phyloP scores from a whole-genome alignment of 2,329 filamentous ascomycete species.

The Chalara sp. region DNA sequence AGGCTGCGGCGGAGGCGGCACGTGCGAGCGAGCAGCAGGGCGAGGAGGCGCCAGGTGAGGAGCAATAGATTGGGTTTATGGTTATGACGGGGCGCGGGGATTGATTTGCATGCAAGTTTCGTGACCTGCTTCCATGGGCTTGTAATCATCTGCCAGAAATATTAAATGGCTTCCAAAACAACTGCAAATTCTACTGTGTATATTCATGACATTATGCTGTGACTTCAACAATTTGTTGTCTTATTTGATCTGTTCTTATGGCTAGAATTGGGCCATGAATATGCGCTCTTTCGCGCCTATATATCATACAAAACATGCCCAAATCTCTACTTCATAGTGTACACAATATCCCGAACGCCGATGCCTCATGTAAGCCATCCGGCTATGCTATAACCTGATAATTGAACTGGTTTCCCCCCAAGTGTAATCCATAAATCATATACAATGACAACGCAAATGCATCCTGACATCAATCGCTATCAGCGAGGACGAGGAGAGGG shows the following conservation, averaged over 20 bases:
- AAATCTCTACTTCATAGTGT: no score
- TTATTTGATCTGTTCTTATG: no score
- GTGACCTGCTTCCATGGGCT: conserved; percentile 11
- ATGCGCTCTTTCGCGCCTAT: no score
- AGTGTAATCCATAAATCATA: background rate
- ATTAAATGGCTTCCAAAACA: conserved; percentile 15
- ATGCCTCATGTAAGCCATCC: conserved; percentile 5
- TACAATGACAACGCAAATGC: background rate
- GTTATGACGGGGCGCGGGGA: conserved; percentile 1
- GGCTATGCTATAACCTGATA: conserved; percentile 7
- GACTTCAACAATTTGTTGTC: no score
- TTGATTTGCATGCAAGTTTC: conserved; percentile 17
- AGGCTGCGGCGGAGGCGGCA: conserved; percentile 58
- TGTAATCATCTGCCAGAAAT: conserved; percentile 25
- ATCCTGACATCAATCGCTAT: background rate
- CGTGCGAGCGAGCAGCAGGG: conserved; percentile 46
- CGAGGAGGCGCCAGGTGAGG: conserved; percentile 42
- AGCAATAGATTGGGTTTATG: conserved; percentile 24
- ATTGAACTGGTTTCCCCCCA: background rate
- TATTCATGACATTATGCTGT: background rate
- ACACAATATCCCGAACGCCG: conserved; percentile 5
- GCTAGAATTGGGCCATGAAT: no score
- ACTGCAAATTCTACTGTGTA: no score
- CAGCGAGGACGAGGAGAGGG: background rate
- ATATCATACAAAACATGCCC: no score